Evolutionary conservation across 805 yeast species (phyloP).

Genomic region (Candida palmyrensis): DNA sequence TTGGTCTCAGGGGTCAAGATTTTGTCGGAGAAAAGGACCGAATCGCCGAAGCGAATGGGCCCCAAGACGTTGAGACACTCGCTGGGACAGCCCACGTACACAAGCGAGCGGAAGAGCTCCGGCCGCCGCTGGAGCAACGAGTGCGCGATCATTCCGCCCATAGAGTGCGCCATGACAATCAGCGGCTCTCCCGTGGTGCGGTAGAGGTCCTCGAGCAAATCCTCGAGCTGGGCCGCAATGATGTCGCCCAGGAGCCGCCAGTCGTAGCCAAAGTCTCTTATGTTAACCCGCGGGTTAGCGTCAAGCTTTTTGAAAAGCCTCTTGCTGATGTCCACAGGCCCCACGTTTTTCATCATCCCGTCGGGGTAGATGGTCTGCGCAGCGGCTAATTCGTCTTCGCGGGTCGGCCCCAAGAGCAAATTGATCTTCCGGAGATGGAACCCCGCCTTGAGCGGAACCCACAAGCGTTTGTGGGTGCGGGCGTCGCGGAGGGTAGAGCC

Average conservation of each 20-base stretch:
- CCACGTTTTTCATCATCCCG: slow-evolving; percentile 75
- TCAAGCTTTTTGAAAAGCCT: slow-evolving; percentile 51
- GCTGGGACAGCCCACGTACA: slow-evolving; percentile 81
- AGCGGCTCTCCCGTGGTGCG: slow-evolving; percentile 48
- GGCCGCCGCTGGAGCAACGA: slow-evolving; percentile 70
- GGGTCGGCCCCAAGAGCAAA: slow-evolving; percentile 66
- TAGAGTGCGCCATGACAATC: slow-evolving; percentile 79
- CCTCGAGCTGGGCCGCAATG: slow-evolving; percentile 45
- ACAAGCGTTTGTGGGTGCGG: slow-evolving; percentile 58
- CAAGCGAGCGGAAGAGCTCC: slow-evolving; percentile 60
- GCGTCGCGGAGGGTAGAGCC: slow-evolving; percentile 73
- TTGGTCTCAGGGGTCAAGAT: slow-evolving; percentile 76
- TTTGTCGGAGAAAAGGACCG: slow-evolving; percentile 67
- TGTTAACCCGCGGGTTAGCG: slow-evolving; percentile 52
- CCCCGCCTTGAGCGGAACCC: slow-evolving; percentile 89
- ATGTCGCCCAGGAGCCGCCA: slow-evolving; percentile 77
- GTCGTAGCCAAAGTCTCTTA: slow-evolving; percentile 84
- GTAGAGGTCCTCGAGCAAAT: slow-evolving; percentile 43
- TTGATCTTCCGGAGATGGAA: slow-evolving; percentile 66
- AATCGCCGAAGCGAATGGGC: slow-evolving; percentile 78
- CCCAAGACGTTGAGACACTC: slow-evolving; percentile 85
- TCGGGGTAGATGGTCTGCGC: slow-evolving; percentile 56
- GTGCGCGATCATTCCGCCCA: slow-evolving; percentile 90
- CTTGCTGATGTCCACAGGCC: slow-evolving; percentile 78
- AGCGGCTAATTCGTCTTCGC: slow-evolving; percentile 61